A percentile compares a stretch with the other conserved stretches of the same genome.
Conservation (phyloP, 768 basidiomycete species). For the Leucosporidium creatinivorum region DNA sequence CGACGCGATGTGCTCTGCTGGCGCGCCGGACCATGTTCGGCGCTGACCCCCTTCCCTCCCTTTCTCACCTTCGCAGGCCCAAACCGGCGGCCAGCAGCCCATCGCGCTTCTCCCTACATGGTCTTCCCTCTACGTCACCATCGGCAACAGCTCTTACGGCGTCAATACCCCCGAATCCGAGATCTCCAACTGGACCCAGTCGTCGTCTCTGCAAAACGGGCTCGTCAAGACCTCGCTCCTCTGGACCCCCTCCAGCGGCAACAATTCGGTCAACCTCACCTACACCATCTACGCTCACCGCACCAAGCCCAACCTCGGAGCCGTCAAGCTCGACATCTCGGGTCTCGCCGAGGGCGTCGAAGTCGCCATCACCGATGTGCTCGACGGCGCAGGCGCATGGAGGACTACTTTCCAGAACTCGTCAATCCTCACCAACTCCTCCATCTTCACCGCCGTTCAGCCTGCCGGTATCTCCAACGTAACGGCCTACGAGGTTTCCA, state of each 20-base stretch:
- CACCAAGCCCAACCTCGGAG: conserved; percentile 16
- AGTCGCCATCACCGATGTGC: conserved; percentile 26
- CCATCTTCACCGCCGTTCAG: conserved; percentile 20
- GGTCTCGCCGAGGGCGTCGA: neutral
- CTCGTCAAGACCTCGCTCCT: conserved; percentile 18
- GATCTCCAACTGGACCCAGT: conserved; percentile 28
- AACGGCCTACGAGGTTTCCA: conserved; percentile 22
- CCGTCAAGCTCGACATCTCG: conserved; percentile 11
- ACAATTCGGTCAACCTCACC: neutral
- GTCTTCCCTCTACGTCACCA: conserved; percentile 21
- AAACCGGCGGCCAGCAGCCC: conserved; percentile 25
- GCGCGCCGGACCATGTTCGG: neutral
- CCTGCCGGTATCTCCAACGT: conserved; percentile 29
- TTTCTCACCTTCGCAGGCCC: neutral
- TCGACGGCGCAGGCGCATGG: conserved; percentile 28
- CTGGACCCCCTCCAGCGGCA: conserved; percentile 3
- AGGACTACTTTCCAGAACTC: conserved; percentile 19
- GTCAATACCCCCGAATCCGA: conserved; percentile 1
- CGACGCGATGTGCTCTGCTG: too few species aligned
- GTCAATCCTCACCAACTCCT: conserved; percentile 1
- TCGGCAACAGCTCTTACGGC: conserved; percentile 22
- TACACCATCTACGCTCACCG: conserved; percentile 28
- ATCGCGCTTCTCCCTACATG: conserved; percentile 29
- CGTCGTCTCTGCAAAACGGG: conserved; percentile 24
- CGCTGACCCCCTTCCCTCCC: neutral